These are phyloP conservation scores for Phytophthora colocasiae DNA, from an alignment of 352 stramenopile species.

Conservation along the genomic window DNA sequence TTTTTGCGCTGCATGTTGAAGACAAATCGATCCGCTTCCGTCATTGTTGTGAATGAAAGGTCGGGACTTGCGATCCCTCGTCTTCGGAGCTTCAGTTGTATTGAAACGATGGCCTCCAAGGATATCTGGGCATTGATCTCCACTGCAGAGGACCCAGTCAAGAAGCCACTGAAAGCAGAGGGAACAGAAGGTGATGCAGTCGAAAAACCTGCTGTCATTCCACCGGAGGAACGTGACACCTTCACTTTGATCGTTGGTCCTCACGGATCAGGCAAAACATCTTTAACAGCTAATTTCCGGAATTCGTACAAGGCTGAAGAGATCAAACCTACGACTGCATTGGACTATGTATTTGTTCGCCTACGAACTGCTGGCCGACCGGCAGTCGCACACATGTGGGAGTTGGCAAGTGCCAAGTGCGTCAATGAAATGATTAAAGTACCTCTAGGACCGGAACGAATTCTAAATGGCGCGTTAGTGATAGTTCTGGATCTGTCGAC, in stretches of 20 bases:
- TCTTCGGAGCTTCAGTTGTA: conserved; percentile 5
- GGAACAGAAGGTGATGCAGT: conserved; percentile 28
- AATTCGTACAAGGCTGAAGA: conserved; percentile 79
- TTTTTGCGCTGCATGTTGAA: conserved; percentile 21
- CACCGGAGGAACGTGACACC: conserved; percentile 67
- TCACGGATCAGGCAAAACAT: conserved; percentile 83
- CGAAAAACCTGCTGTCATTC: conserved; percentile 26
- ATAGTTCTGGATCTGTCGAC: conserved; percentile 87
- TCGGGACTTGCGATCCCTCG: conserved; percentile 25
- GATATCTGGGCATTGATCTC: conserved; percentile 80
- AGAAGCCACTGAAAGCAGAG: conserved; percentile 32
- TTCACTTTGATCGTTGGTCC: conserved; percentile 77
- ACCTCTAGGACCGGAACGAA: conserved; percentile 75
- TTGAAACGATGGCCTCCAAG: conserved; percentile 49
- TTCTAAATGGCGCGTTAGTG: conserved; percentile 79
- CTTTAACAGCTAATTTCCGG: conserved; percentile 71
- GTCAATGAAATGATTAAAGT: conserved; percentile 88
- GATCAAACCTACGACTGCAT: conserved; percentile 91
- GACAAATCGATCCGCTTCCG: conserved; percentile 14
- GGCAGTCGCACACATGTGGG: conserved; percentile 92
- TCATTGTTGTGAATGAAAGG: conserved; percentile 32
- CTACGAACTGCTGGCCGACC: conserved; percentile 59
- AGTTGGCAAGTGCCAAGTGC: conserved; percentile 85
- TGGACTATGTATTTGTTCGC: conserved; percentile 92
- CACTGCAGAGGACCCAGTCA: conserved; percentile 46